Base-by-base conservation (phyloP, 306 rosid genomes). In the Benincasa hispida region DNA sequence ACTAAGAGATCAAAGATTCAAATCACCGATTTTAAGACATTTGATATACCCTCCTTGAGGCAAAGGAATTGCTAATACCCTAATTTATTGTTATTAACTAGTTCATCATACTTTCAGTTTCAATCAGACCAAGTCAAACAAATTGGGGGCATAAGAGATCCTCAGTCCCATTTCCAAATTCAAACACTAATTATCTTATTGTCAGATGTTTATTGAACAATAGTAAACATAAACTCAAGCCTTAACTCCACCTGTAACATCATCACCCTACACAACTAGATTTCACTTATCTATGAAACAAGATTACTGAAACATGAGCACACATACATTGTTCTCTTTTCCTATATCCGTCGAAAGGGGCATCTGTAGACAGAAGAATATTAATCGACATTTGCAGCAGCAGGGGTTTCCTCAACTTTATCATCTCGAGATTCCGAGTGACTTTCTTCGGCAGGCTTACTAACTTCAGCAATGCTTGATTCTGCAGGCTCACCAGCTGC, bases 331-430 rank as follows among this genome's bases (percentile, higher is more conserved):
- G 75, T 47, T 47, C 75, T 70, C 58, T 14, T 70, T 55, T 70
- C 51, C 21, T 37, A 66, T 65, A 41, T 42, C 55, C n/a, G 18
- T 12, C 5, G 1, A 19, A 68, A 21, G 54, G 35, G 37, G 24
- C 12, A 3, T 70, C 14, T 47, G 39, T 21, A 17, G 59, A 17
- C 57, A 8, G 24, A 34, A 72, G 30, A 42, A 70, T 10, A 27
- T 70, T 24, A 70, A 3, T 48, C 41, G 5, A 13, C 75, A 24
- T 70, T 24, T 66, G 47, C 57, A 70, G 25, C 61, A 75, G 79
- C 72, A 35, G 86, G 84, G 45, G 80, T 75, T 79, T 88, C 93
- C 68, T 87, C 96, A 3, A 78, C 79, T 76, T 81, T 88, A 76
- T 79, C 86, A 68, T 78, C 85, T 30, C 85, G 78, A 10, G 59